phyloP scores from a whole-genome alignment of 2,329 filamentous ascomycete species.

The Pochonia chlamydosporia region DNA sequence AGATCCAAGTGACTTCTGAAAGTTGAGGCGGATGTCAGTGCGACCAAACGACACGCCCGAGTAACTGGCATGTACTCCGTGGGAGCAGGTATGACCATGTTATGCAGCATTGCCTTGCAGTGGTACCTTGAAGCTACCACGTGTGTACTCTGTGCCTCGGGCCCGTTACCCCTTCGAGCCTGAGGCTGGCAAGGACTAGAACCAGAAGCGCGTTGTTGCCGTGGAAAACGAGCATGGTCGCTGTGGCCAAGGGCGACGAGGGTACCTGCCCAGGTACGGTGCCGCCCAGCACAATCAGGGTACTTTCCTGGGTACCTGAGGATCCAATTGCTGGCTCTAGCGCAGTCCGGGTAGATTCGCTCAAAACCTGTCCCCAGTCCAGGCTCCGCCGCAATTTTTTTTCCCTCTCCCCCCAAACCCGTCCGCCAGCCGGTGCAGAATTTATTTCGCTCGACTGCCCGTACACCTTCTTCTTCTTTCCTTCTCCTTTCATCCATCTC shows the following conservation, averaged over 20 bases:
- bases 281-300: not conserved
- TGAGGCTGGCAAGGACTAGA: conserved; percentile 24
- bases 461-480: conserved; percentile 36
- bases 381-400: conserved; percentile 47
- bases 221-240: conserved; percentile 17
- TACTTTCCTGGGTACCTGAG: conserved; percentile 6
- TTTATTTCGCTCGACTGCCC: conserved; percentile 36
- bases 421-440: conserved; percentile 38
- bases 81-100: not conserved
- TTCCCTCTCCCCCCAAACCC: conserved; percentile 35
- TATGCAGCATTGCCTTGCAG: not conserved
- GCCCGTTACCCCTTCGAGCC: conserved; percentile 15
- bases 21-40: not conserved
- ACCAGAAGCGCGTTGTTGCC: conserved; percentile 23
- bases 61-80: conserved; percentile 1
- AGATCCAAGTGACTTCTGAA: not conserved
- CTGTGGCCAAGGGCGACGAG: not conserved
- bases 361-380: conserved; percentile 40
- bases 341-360: conserved; percentile 47
- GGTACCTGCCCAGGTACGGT: conserved; percentile 3
- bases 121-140: conserved; percentile 3
- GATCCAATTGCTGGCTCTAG: conserved; percentile 18
- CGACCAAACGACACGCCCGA: not conserved
- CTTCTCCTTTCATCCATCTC: conserved; percentile 47
- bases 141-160: not conserved